These are phyloP conservation scores for Toxoplasma gondii DNA, from an alignment of 169 alveolate species.

Conservation along the genomic window DNA sequence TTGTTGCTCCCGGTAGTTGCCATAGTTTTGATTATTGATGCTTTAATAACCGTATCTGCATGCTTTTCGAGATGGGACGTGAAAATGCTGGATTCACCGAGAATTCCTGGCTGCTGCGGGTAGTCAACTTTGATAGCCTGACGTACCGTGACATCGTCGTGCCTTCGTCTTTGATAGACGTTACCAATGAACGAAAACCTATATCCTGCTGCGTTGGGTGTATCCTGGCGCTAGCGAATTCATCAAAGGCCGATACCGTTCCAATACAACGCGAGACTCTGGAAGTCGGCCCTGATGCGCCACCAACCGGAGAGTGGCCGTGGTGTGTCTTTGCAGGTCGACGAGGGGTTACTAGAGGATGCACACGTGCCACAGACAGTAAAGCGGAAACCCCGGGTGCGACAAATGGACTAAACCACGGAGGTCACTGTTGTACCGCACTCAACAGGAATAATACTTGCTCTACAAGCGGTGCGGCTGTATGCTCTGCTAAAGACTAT, in stretches of 20 bases:
- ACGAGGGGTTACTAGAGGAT: too few species aligned
- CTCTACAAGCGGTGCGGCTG: not conserved
- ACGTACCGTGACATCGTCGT: not conserved
- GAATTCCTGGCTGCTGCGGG: not conserved
- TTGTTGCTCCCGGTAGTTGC: too few species aligned
- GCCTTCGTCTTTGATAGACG: not conserved
- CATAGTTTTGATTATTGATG: too few species aligned
- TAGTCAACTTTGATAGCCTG: not conserved
- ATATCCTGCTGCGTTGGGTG: not conserved
- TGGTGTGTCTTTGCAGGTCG: too few species aligned
- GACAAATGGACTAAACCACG: not conserved
- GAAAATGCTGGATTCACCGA: not conserved
- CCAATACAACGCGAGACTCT: too few species aligned
- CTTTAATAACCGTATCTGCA: not conserved
- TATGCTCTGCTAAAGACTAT: not conserved
- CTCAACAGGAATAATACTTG: not conserved
- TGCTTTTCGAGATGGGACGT: not conserved
- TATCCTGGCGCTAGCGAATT: not conserved
- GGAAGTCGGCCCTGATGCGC: too few species aligned
- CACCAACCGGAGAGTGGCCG: too few species aligned
- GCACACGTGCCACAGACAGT: too few species aligned
- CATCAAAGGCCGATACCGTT: too few species aligned
- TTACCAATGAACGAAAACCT: not conserved
- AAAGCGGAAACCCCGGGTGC: too few species aligned
- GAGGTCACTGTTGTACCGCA: not conserved